Evolutionary conservation across 2,329 filamentous ascomycete genomes (phyloP).

Genomic region (Neofusicoccum laricinum): DNA sequence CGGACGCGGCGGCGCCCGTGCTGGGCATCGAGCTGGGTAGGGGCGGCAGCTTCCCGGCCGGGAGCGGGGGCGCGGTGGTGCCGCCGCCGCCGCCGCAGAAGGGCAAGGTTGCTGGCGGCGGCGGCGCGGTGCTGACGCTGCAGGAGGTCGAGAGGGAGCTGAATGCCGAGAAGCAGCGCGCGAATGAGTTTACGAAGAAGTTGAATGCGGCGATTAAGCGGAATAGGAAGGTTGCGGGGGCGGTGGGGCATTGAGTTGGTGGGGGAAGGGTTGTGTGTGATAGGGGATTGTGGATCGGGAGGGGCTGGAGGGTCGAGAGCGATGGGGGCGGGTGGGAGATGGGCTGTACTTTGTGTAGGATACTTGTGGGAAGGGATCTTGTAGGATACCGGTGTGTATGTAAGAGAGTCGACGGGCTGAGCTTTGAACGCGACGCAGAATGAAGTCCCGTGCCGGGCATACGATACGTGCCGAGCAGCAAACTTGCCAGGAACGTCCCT

Average conservation of each 20-base stretch:
- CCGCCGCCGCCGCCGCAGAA: no score
- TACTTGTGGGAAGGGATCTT: no score
- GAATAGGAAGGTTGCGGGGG: constrained; percentile 23
- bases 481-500: no score
- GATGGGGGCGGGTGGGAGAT: no score
- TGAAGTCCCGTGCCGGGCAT: no score
- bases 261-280: not conserved
- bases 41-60: constrained; percentile 7
- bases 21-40: constrained; percentile 35
- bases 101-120: no score
- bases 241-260: not conserved
- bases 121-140: constrained; percentile 26
- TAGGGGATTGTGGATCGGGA: not conserved
- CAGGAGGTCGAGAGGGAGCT: constrained; percentile 37
- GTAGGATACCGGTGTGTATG: no score
- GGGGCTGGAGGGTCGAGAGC: no score
- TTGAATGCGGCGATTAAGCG: constrained; percentile 34
- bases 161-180: constrained; percentile 33
- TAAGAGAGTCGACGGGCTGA: no score
- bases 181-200: constrained; percentile 37
- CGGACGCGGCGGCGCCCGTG: constrained; percentile 31
- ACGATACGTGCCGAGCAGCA: no score
- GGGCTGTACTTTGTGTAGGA: no score
- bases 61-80: not conserved
- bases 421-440: no score